Evolutionary conservation across 805 yeast genomes (phyloP).

Genomic region (Brettanomyces custersianus): DNA sequence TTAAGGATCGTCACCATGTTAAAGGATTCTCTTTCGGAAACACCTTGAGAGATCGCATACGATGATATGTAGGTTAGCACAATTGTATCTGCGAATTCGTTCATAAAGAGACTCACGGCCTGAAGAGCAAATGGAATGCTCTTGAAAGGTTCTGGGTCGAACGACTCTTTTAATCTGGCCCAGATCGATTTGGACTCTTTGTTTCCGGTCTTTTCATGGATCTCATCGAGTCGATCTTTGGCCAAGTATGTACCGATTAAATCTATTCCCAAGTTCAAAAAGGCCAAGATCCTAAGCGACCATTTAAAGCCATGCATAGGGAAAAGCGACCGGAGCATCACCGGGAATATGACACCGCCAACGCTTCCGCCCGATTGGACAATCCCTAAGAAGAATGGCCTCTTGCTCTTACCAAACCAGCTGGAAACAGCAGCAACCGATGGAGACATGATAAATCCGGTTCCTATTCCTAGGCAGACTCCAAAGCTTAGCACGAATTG

Average conservation of each 20-base stretch:
- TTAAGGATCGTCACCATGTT: slow-evolving; percentile 39
- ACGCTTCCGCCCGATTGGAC: slow-evolving; percentile 42
- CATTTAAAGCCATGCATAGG: slow-evolving; percentile 42
- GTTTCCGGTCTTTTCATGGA: slow-evolving; percentile 16
- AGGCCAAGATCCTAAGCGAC: slow-evolving; percentile 44
- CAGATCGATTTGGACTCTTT: slow-evolving; percentile 3
- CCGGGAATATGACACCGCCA: slow-evolving; percentile 47
- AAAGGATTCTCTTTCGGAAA: slow-evolving; percentile 33
- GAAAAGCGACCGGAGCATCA: slow-evolving; percentile 41
- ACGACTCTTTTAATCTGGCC: slow-evolving; percentile 19
- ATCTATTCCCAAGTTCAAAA: slow-evolving; percentile 35
- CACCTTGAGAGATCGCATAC: slow-evolving; percentile 39
- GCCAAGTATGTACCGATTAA: slow-evolving; percentile 28
- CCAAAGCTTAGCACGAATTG: slow-evolving; percentile 61
- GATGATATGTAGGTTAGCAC: slow-evolving; percentile 45
- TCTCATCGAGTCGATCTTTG: slow-evolving; percentile 30
- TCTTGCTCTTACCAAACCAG: slow-evolving; percentile 46
- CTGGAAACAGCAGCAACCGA: slow-evolving; percentile 55
- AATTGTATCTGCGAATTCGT: slow-evolving; percentile 40
- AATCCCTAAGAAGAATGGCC: slow-evolving; percentile 47
- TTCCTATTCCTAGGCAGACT: slow-evolving; percentile 48
- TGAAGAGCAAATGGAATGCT: slow-evolving; percentile 29
- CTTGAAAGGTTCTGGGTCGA: slow-evolving; percentile 31
- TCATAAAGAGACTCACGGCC: slow-evolving; percentile 33
- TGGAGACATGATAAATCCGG: slow-evolving; percentile 54